Evolutionary conservation across 2,329 filamentous ascomycete genomes (phyloP), one percentile per base, ranked within the genome.

Genomic region (Shiraia bambusicola): DNA sequence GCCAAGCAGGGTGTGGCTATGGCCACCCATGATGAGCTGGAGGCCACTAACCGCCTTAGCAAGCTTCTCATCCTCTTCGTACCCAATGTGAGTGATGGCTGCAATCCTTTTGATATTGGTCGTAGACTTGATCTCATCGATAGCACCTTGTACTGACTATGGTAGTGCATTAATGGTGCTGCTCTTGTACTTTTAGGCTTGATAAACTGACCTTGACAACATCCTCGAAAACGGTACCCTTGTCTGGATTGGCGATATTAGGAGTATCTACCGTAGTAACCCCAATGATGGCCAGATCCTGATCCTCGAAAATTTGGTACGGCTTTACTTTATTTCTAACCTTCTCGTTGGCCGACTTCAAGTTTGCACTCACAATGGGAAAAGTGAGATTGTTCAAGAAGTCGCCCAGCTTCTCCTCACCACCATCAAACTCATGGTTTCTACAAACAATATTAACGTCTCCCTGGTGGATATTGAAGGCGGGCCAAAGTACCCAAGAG

Each of bases 1-100:
- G 37, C 82, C 82, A 1, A 86, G 73, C 0, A 78, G 77, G 1
- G 80, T 83, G 65, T 67, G 59, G 42, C 73, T 77, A 66, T 84
- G 81, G 16, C 79, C 81, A 16, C 81, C 81, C 65, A 86, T 82
- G 66, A 86, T 85, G 31, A 86, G 74, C n/a, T 82, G 77, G n/a
- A 86, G 72, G 8, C 82, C 82, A 10, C 75, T 77, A 0, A 81
- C 84, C 45, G 77, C 69, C 49, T 75, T 66, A 2, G 82, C 82
- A 9, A 86, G 75, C 40, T 77, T 72, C 59, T 81, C 73, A 61
- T 86, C 83, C 36, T 80, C 74, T 0, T 83, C 78, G 58, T 83
- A 86, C 14, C 82, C 83, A 40, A 86, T 82, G 58, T 86, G 82
- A 2, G 82, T 86, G 45, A 86, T 76, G 29, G 81, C 82, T 1